phyloP scores from a whole-genome alignment of 352 stramenopile species.

The Albugo laibachii region DNA sequence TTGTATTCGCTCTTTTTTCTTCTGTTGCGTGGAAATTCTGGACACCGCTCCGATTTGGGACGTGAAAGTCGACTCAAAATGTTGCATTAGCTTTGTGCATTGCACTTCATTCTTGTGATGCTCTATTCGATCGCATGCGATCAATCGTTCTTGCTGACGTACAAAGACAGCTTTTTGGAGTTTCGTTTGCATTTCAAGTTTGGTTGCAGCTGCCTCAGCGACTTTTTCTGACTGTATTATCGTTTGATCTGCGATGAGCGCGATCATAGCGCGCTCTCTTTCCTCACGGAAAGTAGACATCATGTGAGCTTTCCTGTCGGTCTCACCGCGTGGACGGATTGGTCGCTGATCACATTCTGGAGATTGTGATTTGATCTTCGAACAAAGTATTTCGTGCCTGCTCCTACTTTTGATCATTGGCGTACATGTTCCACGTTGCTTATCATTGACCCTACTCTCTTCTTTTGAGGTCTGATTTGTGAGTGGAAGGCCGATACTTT shows the following conservation, averaged over 20 bases:
- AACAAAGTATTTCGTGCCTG: conserved; percentile 1
- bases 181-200: conserved; percentile 48
- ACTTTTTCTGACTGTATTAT: conserved; percentile 42
- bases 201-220: conserved; percentile 26
- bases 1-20: no score
- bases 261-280: conserved; percentile 35
- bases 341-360: conserved; percentile 21
- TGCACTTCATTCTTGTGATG: no score
- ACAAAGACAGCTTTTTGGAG: conserved; percentile 37
- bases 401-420: background rate
- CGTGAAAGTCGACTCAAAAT: no score
- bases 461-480: background rate
- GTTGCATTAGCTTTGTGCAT: no score
- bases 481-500: no score
- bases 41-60: no score
- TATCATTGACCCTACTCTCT: background rate
- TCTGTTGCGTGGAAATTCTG: no score
- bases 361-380: conserved; percentile 7
- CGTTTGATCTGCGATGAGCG: conserved; percentile 38
- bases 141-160: no score
- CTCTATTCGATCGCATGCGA: no score
- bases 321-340: conserved; percentile 2
- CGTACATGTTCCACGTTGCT: background rate
- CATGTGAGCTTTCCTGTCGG: conserved; percentile 4
- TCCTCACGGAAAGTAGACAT: conserved; percentile 46